A percentile compares a stretch with the other conserved stretches of the same genome.
Conservation (phyloP, 768 basidiomycete genomes). For the Agaricus blazei region DNA sequence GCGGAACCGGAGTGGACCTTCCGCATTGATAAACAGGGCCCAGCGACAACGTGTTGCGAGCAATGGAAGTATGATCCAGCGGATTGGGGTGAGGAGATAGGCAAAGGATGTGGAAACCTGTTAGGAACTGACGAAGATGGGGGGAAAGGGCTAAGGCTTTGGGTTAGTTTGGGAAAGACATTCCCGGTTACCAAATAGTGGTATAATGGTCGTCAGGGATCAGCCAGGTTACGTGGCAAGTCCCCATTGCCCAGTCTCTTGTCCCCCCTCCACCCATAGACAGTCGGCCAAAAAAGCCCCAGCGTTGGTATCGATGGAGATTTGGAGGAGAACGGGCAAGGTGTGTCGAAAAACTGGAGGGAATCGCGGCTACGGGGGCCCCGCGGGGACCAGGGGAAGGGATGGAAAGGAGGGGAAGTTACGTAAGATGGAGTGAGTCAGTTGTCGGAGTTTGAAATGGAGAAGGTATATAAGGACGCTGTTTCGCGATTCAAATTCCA, state of each 20-base stretch:
- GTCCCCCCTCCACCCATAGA: not conserved
- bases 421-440: conserved; percentile 39
- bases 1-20: not conserved
- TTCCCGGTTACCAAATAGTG: conserved; percentile 5
- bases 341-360: conserved; percentile 13
- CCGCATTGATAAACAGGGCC: not conserved
- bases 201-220: conserved; percentile 13
- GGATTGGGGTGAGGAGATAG: conserved; percentile 2
- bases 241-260: not conserved
- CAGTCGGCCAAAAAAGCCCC: not conserved
- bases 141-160: not conserved
- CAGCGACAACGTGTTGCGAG: not conserved
- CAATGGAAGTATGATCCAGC: conserved; percentile 4
- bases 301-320: not conserved
- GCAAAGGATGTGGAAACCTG: conserved; percentile 12
- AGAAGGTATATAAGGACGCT: conserved; percentile 39
- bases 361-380: conserved; percentile 8
- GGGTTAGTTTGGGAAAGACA: not conserved
- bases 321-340: conserved; percentile 7
- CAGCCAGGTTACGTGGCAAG: conserved; percentile 4
- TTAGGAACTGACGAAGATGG: not conserved
- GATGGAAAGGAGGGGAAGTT: conserved; percentile 30
- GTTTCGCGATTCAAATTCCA: conserved; percentile 22
- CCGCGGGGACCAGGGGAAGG: conserved; percentile 13
- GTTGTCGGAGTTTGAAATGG: conserved; percentile 39